Conservation (phyloP, 768 basidiomycete species). For the Pseudohyphozyma bogoriensis region DNA sequence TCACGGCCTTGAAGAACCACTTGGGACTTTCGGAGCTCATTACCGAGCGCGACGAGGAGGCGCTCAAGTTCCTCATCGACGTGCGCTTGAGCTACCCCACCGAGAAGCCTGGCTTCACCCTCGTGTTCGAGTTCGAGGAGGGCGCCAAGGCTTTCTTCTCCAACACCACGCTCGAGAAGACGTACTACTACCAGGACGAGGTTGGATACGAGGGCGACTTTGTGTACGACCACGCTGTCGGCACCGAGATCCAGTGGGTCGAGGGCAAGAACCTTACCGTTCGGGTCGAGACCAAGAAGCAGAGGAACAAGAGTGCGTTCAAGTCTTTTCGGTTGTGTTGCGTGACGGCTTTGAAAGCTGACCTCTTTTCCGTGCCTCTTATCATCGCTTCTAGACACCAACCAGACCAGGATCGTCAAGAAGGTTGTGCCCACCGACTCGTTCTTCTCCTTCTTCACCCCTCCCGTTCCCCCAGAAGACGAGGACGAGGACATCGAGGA, state of each 20-base stretch:
- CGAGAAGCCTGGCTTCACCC: conserved; percentile 82
- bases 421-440: conserved; percentile 86
- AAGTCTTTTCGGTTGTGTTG: not conserved
- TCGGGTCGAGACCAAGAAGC: conserved; percentile 97
- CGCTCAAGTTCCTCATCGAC: conserved; percentile 72
- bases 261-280: conserved; percentile 96
- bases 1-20: conserved; percentile 90
- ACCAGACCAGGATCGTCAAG: conserved; percentile 45
- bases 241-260: conserved; percentile 90
- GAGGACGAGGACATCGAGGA: conserved; percentile 58
- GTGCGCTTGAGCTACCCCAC: conserved; percentile 66
- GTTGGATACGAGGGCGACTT: conserved; percentile 80
- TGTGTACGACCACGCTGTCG: conserved; percentile 86
- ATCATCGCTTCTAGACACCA: too few species aligned
- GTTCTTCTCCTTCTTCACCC: conserved; percentile 98
- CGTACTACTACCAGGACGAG: conserved; percentile 63
- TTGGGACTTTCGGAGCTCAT: conserved; percentile 73
- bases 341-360: too few species aligned
- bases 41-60: conserved; percentile 81
- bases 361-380: conserved; percentile 56
- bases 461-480: conserved; percentile 63
- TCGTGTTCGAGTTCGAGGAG: conserved; percentile 63
- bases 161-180: conserved; percentile 75
- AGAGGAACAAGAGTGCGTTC: conserved; percentile 86
- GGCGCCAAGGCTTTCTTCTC: conserved; percentile 75